Conservation (phyloP, 371 early-diverging fungal species). For the Apophysomyces sp. region DNA sequence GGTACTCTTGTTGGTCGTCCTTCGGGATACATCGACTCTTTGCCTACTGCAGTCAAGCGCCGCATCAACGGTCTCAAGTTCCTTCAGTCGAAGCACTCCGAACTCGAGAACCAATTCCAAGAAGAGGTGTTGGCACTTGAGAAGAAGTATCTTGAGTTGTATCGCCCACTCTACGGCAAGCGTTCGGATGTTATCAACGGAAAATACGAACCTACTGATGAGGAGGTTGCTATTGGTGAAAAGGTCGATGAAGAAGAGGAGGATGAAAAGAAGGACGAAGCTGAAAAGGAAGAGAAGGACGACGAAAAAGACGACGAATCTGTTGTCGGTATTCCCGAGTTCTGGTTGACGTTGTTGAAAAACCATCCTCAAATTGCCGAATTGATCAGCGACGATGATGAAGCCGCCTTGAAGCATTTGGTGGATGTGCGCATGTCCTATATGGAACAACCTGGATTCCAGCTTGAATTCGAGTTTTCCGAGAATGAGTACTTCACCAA, state of each 20-base stretch:
- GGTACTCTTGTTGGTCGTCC: constrained; percentile 76
- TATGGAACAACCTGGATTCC: constrained; percentile 89
- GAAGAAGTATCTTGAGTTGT: constrained; percentile 85
- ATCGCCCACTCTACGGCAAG: constrained; percentile 86
- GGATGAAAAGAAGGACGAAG: constrained; percentile 37
- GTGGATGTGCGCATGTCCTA: constrained; percentile 83
- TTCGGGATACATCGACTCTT: constrained; percentile 80
- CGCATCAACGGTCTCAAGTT: constrained; percentile 83
- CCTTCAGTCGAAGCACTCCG: constrained; percentile 80
- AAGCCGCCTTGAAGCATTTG: constrained; percentile 80
- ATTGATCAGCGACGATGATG: constrained; percentile 87
- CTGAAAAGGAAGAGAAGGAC: constrained; percentile 35
- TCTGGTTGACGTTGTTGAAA: constrained; percentile 93
- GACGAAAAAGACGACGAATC: constrained; percentile 30
- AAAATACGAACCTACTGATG: constrained; percentile 82
- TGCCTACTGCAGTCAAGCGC: constrained; percentile 74
- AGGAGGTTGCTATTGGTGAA: constrained; percentile 69
- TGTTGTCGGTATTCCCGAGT: constrained; percentile 72
- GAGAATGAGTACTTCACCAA: constrained; percentile 91
- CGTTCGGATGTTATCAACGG: constrained; percentile 79
- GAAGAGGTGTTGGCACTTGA: constrained; percentile 89
- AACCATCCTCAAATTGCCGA: constrained; percentile 79
- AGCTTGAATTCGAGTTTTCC: constrained; percentile 87
- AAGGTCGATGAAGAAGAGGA: constrained; percentile 57
- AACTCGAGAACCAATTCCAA: constrained; percentile 81